Percentiles rank a stretch among this genome's conserved stretches.
Evolutionary conservation across 306 rosid species (phyloP).

Genomic region (Bauhinia variegata): DNA sequence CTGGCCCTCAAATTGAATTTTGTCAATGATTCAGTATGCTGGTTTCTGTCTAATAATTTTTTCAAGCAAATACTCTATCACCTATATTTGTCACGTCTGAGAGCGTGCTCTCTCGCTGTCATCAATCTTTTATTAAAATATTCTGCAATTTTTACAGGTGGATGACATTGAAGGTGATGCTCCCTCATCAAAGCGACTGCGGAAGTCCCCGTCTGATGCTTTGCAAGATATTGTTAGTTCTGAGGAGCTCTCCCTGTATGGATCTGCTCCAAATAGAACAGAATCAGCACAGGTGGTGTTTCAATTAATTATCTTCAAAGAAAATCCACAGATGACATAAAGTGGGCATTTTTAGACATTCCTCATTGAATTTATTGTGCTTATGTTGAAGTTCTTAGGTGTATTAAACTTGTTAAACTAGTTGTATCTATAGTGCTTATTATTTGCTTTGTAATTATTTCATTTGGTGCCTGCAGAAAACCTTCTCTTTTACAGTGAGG

Average conservation of each 20-base stretch:
- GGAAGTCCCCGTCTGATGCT: constrained; percentile 82
- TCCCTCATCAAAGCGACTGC: constrained; percentile 72
- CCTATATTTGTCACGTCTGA: constrained; percentile 21
- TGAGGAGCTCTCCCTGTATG: constrained; percentile 90
- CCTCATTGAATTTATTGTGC: too few species aligned
- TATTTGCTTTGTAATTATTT: background rate
- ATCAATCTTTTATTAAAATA: background rate
- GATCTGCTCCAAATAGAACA: constrained; percentile 78
- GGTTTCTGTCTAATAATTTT: background rate
- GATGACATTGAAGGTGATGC: constrained; percentile 86
- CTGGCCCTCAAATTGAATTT: constrained; percentile 13
- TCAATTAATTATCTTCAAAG: too few species aligned
- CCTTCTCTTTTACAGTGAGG: constrained; percentile 93
- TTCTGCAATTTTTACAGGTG: constrained; percentile 54
- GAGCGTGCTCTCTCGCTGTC: constrained; percentile 6
- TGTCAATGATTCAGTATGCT: background rate
- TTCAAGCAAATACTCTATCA: constrained; percentile 2
- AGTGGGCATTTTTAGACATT: too few species aligned
- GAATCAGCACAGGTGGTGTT: constrained; percentile 85
- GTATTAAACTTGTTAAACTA: constrained; percentile 29
- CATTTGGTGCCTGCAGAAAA: constrained; percentile 70
- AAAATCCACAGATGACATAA: too few species aligned
- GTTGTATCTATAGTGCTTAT: background rate
- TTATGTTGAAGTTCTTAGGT: constrained; percentile 23
- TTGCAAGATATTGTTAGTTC: constrained; percentile 84